A percentile compares a stretch with the other conserved stretches of the same genome.
These are phyloP conservation scores for Dianthus caryophyllus DNA, from an alignment of 148 eudicot genomes.

Conservation along the genomic window DNA sequence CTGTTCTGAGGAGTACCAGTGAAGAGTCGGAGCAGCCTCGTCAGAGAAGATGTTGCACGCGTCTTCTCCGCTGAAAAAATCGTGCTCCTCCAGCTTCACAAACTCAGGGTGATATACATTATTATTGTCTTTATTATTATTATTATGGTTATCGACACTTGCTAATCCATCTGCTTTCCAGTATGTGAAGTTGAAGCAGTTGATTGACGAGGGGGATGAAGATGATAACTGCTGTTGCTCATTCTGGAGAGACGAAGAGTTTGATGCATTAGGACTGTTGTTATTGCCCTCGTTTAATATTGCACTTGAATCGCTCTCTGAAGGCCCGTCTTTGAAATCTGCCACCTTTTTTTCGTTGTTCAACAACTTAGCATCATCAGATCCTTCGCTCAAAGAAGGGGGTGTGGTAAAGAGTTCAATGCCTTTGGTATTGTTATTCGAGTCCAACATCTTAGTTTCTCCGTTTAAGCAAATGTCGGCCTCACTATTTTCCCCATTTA, in stretches of 20 bases:
- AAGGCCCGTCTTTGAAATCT: conserved; percentile 60
- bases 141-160: conserved; percentile 20
- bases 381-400: conserved; percentile 15
- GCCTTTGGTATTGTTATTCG: conserved; percentile 15
- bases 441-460: conserved; percentile 38
- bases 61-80: conserved; percentile 74
- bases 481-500: conserved; percentile 41
- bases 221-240: conserved; percentile 28
- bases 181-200: conserved; percentile 35
- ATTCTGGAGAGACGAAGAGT: conserved; percentile 30
- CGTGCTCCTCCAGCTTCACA: conserved; percentile 86
- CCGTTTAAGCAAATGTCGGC: conserved; percentile 34
- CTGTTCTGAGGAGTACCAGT: conserved; percentile 51
- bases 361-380: conserved; percentile 32
- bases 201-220: conserved; percentile 12
- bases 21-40: conserved; percentile 64
- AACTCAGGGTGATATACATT: conserved; percentile 50
- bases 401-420: conserved; percentile 13
- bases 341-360: conserved; percentile 15
- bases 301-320: conserved; percentile 86
- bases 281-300: conserved; percentile 56
- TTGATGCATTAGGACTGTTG: conserved; percentile 46
- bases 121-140: too few relatives aligned
- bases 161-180: conserved; percentile 24
- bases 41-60: conserved; percentile 72